Evolutionary conservation across 1,284 basidiomycete genomes (phyloP).

Genomic region (Cutaneotrichosporon dermatis): DNA sequence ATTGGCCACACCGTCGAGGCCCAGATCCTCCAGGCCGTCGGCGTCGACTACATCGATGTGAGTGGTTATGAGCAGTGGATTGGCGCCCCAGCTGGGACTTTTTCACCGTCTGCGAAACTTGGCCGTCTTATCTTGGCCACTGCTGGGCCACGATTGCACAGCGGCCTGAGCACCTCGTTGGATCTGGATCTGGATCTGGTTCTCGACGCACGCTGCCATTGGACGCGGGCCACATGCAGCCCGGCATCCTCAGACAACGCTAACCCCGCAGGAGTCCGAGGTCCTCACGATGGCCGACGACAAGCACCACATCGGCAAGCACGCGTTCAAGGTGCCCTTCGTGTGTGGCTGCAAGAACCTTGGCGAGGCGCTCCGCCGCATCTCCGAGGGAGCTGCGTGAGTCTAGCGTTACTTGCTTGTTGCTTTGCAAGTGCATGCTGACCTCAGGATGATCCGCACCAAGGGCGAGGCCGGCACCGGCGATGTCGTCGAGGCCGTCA

Average conservation of each 20-base stretch:
- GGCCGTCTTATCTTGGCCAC: too few species aligned
- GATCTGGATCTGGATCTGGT: too few species aligned
- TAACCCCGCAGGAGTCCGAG: slow-evolving; percentile 62
- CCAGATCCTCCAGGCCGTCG: slow-evolving; percentile 90
- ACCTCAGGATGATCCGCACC: slow-evolving; percentile 70
- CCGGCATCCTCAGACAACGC: neutral
- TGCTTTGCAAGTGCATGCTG: too few species aligned
- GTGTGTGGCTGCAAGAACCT: slow-evolving; percentile 59
- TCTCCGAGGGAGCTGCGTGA: slow-evolving; percentile 91
- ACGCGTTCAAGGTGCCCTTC: slow-evolving; percentile 74
- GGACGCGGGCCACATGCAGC: too few species aligned
- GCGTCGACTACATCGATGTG: slow-evolving; percentile 92
- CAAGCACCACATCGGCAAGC: slow-evolving; percentile 74
- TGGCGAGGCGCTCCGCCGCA: slow-evolving; percentile 86
- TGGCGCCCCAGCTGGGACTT: too few species aligned
- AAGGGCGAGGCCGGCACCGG: slow-evolving; percentile 98
- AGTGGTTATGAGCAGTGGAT: neutral
- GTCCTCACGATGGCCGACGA: slow-evolving; percentile 95
- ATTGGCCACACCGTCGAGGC: slow-evolving; percentile 98
- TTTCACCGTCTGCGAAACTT: too few species aligned
- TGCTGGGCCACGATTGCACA: too few species aligned
- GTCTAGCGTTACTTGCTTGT: slow-evolving; percentile 8
- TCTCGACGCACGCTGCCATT: too few species aligned
- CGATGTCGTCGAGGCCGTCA: slow-evolving; percentile 95
- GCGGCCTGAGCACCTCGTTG: too few species aligned